Base-by-base conservation (phyloP, 192 early-diverging fungal genomes). In the Coemansia umbellata region DNA sequence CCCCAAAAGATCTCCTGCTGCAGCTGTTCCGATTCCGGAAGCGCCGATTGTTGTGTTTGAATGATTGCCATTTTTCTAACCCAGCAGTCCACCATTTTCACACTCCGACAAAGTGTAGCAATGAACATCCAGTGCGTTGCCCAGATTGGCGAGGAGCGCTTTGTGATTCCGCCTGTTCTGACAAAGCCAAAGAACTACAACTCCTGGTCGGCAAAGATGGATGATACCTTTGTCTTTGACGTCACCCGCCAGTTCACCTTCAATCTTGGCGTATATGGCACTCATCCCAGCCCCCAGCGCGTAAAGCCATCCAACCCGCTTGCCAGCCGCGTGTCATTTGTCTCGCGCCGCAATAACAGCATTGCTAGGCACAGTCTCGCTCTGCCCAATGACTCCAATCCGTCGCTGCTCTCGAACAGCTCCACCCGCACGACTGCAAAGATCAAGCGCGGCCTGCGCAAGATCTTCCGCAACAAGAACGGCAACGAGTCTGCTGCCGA, bases 191-290 rank as follows among this genome's bases (percentile, higher is more conserved):
- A 50, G 48, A 49, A 55, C 56, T 61, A 60, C 53, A 52, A 66
- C 35, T 47, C 58, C 23, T 77, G 74, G 74, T 47, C 67, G 15
- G 55, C 61, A 37, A 61, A 55, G 50, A 61, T 70, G 54, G 63
- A 77, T 49, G 74, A 77, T 56, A 77, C 74, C 5, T 77, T 76
- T 58, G 74, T 69, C 37, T 76, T 76, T 41, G 74, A 76, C 52
- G 74, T 76, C 13, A 40, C 58, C 5, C 58, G 74, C 13, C 67
- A 60, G 54, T 76, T 69, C 33, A 69, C 74, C 0, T 76, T 76
- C 47, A 69, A 76, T 40, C 67, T 76, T 15, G 53, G 58, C 8
- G 66, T 76, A 1, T 69, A 69, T 10, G 71, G 63, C 50, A 63
- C 71, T 18, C 70, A 58, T 9, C 54, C 54, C 1, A 45, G 36